Percentiles rank a stretch among this genome's conserved stretches.
Evolutionary conservation across 129 eudicot species (phyloP).

Genomic region (Centella asiatica): DNA sequence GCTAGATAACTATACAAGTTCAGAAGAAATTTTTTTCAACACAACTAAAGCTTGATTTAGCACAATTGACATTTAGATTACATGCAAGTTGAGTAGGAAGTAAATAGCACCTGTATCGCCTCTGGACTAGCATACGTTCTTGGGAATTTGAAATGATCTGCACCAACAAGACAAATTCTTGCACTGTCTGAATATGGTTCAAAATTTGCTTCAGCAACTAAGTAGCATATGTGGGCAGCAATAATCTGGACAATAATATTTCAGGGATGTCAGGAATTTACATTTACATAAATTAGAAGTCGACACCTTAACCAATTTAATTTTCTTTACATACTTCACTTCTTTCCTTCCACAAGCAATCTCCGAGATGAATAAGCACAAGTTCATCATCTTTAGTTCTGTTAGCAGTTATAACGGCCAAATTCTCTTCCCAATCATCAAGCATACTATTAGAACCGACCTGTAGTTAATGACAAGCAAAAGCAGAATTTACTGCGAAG

Average conservation of each 20-base stretch:
- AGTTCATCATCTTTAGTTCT: constrained; percentile 94
- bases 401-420: constrained; percentile 91
- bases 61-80: no score
- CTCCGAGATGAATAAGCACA: constrained; percentile 95
- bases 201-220: constrained; percentile 88
- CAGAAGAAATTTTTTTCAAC: no score
- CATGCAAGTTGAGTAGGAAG: constrained; percentile 8
- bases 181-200: constrained; percentile 87
- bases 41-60: no score
- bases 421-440: constrained; percentile 91
- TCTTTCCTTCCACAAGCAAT: constrained; percentile 88
- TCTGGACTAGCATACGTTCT: constrained; percentile 91
- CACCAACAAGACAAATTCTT: constrained; percentile 91
- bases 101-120: constrained; percentile 78
- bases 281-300: neutral
- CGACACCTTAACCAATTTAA: neutral
- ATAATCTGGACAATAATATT: constrained; percentile 40
- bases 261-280: constrained; percentile 4
- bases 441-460: constrained; percentile 65
- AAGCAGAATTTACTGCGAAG: neutral
- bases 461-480: constrained; percentile 29
- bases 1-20: no score
- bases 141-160: constrained; percentile 85
- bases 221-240: constrained; percentile 98
- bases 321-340: constrained; percentile 56